A percentile compares a stretch with the other conserved stretches of the same genome.
Evolutionary conservation across 192 early-diverging fungal species (phyloP).

Genomic region (Umbelopsis sp.): DNA sequence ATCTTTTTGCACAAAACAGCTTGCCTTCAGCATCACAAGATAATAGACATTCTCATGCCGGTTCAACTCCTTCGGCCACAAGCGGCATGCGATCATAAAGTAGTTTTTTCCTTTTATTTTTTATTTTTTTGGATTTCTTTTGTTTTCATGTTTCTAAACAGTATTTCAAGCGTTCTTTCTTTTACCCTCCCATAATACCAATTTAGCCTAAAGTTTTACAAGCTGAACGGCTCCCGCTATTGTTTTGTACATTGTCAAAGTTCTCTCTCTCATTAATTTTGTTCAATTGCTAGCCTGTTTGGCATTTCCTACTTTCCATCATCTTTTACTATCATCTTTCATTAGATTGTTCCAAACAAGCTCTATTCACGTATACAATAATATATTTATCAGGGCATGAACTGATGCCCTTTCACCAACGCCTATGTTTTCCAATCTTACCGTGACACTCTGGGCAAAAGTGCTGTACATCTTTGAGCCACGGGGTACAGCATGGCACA

Average conservation of each 20-base stretch:
- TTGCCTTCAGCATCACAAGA: neutral
- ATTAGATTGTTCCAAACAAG: no score
- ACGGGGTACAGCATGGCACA: neutral
- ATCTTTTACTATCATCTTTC: no score
- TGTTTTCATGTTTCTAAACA: neutral
- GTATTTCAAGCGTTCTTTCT: neutral
- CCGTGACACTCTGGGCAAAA: neutral
- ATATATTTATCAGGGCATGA: no score
- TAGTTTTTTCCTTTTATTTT: slow-evolving; percentile 4
- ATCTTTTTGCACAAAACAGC: neutral
- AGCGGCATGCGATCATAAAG: neutral
- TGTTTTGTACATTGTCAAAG: no score
- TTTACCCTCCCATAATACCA: neutral
- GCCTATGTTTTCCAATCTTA: neutral
- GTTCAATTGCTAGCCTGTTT: no score
- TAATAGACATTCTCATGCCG: neutral
- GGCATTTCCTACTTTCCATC: no score
- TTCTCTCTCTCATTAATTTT: no score
- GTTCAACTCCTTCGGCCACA: neutral
- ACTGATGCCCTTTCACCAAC: neutral
- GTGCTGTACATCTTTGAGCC: slow-evolving; percentile 14
- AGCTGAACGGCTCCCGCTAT: no score
- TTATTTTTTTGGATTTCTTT: slow-evolving; percentile 2
- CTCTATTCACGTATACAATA: no score
- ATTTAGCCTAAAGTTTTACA: no score